Percentiles rank a stretch among this genome's conserved stretches.
phyloP scores from a whole-genome alignment of 2,329 filamentous ascomycete genomes.

The Shiraia sp. region DNA sequence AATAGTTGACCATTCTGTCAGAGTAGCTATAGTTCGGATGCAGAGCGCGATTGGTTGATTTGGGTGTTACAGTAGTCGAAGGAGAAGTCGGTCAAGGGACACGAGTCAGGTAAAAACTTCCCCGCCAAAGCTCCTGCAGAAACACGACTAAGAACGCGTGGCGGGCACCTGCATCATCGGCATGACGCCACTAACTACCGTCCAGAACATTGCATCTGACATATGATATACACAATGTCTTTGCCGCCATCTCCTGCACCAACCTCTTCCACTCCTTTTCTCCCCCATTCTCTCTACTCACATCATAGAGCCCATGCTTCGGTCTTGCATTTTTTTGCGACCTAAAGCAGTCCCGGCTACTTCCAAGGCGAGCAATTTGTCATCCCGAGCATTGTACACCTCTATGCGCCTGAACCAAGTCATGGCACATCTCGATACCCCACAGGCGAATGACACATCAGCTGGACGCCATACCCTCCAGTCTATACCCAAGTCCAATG shows the following conservation, averaged over 20 bases:
- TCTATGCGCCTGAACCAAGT: conserved; percentile 48
- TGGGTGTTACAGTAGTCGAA: no score
- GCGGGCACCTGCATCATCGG: conserved; percentile 11
- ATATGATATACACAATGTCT: conserved; percentile 15
- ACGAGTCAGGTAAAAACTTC: conserved; percentile 18
- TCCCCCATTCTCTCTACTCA: neutral
- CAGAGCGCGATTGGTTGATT: no score
- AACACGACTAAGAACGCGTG: neutral
- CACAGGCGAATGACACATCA: conserved; percentile 22
- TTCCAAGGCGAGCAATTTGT: conserved; percentile 3
- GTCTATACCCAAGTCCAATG: conserved; percentile 66
- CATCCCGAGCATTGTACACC: conserved; percentile 13
- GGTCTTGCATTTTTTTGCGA: conserved; percentile 12
- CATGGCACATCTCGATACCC: conserved; percentile 48
- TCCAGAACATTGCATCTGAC: conserved; percentile 24
- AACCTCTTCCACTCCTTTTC: conserved; percentile 15
- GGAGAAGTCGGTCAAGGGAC: conserved; percentile 3
- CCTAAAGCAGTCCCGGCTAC: conserved; percentile 4
- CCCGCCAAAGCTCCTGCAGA: no score
- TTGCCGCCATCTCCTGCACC: conserved; percentile 13
- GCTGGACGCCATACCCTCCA: conserved; percentile 41
- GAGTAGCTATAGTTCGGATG: no score
- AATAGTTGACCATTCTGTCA: neutral
- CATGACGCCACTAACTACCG: conserved; percentile 27
- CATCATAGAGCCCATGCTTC: conserved; percentile 5